A percentile compares a stretch with the other conserved stretches of the same genome.
These are phyloP conservation scores for Zhuliangozyma blackwelliae DNA, from an alignment of 1,139 yeast species.

Conservation along the genomic window DNA sequence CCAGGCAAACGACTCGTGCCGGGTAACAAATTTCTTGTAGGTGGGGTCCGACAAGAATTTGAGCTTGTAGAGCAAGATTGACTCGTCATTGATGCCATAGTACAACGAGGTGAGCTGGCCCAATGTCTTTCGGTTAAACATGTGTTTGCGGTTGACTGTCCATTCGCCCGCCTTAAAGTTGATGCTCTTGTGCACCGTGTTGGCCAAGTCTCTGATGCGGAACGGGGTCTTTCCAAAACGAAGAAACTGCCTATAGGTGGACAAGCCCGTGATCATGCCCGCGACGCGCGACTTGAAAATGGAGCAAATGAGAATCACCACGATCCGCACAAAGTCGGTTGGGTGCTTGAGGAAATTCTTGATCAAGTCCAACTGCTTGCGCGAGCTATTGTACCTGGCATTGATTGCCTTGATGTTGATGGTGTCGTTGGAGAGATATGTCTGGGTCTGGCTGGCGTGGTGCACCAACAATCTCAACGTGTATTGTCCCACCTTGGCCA, in stretches of 20 bases:
- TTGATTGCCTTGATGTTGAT: constrained; percentile 29
- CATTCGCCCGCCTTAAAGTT: constrained; percentile 10
- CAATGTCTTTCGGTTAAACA: constrained; percentile 40
- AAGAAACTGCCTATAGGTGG: constrained; percentile 62
- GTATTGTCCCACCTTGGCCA: constrained; percentile 63
- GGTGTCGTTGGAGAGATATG: constrained; percentile 29
- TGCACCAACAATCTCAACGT: constrained; percentile 48
- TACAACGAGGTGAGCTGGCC: constrained; percentile 52
- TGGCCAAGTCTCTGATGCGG: constrained; percentile 32
- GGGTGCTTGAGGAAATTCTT: constrained; percentile 41
- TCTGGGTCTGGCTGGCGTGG: constrained; percentile 42
- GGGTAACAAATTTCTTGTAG: constrained; percentile 32
- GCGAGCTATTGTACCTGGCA: constrained; percentile 29
- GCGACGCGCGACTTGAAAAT: constrained; percentile 26
- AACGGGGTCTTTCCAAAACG: constrained; percentile 74
- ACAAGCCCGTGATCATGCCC: constrained; percentile 49
- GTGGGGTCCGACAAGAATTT: constrained; percentile 41
- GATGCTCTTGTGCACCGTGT: constrained; percentile 16
- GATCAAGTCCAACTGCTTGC: constrained; percentile 31
- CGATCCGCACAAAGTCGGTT: constrained; percentile 32
- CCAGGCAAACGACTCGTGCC: constrained; percentile 64
- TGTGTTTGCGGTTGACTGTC: constrained; percentile 19
- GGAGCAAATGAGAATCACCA: constrained; percentile 28
- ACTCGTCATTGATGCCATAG: constrained; percentile 62
- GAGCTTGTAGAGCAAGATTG: constrained; percentile 50